Base-by-base conservation (phyloP, 1,284 basidiomycete genomes). In the Ustilago esculenta region DNA sequence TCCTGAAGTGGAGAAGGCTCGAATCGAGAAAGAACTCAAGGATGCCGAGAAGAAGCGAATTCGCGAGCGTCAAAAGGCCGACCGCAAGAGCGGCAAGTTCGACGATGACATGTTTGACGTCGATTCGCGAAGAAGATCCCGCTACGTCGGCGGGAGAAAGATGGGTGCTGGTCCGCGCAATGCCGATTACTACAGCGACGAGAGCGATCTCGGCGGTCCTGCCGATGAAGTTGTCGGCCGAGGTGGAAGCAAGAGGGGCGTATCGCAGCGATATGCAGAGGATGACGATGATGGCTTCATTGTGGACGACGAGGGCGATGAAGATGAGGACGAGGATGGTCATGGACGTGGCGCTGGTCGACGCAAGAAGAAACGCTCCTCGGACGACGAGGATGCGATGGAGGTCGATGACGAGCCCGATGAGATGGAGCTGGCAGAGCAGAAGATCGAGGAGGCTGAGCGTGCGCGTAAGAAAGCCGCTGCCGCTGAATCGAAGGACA, bases 1-100 rank as follows among this genome's bases (percentile, higher is more conserved):
- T 74, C 87, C 87, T 54, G 88, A 89, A 81, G 87, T 89, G 71
- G 83, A 86, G 78, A 90, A 92, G 71, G 73, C 72, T 20, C 60
- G 71, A 5, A 75, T 75, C 43, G 75, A 78, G 46, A 76, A 76
- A 39, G 79, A 80, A 44, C 65, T 59, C 61, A 80, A 69, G 52
- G 75, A 70, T 47, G 69, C 50, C 60, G 74, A 78, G 35, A 77
- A 71, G 80, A 76, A 64, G 45, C 66, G 57, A 33, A 69, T 68
- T n/a, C 72, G 75, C 36, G 75, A 77, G 45, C 64, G 70, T 25
- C 44, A 66, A 29, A 72, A 69, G 37, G 66, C 58, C 17, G 61
- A 71, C 21, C 66, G 73, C 29, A 64, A 73, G 47, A 54, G 33
- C 30, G 57, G 58, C 52, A 71, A 69, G 45, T 69, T 64, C 27